These are phyloP conservation scores for Penicillium sp. DNA, from an alignment of 2,329 filamentous ascomycete species.

Conservation along the genomic window DNA sequence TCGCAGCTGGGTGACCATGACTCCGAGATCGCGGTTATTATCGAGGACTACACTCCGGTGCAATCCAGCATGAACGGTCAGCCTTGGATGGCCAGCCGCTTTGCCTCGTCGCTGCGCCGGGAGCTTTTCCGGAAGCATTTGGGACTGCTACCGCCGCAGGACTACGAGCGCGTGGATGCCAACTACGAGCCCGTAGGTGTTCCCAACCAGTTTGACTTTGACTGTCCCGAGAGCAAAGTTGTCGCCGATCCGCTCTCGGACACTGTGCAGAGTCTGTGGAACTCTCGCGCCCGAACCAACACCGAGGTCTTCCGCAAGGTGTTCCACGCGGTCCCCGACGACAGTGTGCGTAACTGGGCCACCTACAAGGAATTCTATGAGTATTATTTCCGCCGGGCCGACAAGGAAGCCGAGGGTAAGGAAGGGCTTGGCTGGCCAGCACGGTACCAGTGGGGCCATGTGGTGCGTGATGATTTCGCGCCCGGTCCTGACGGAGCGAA, in stretches of 20 bases:
- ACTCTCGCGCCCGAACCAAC: slow-evolving; percentile 57
- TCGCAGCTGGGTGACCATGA: slow-evolving; percentile 85
- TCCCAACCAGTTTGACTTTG: slow-evolving; percentile 56
- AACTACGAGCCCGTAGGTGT: slow-evolving; percentile 59
- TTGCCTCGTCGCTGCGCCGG: slow-evolving; percentile 74
- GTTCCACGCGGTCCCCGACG: slow-evolving; percentile 62
- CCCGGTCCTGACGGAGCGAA: slow-evolving; percentile 61
- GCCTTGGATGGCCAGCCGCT: slow-evolving; percentile 72
- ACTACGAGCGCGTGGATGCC: slow-evolving; percentile 58
- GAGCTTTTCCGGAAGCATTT: slow-evolving; percentile 90
- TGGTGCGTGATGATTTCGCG: slow-evolving; percentile 72
- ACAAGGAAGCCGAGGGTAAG: slow-evolving; percentile 46
- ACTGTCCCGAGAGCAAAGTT: slow-evolving; percentile 46
- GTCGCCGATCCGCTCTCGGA: slow-evolving; percentile 60
- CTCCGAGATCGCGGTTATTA: slow-evolving; percentile 83
- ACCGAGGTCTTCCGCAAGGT: slow-evolving; percentile 60
- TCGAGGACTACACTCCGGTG: slow-evolving; percentile 75
- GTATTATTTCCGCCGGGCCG: slow-evolving; percentile 54
- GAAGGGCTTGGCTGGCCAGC: slow-evolving; percentile 42
- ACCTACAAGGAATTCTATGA: slow-evolving; percentile 63
- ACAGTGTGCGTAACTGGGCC: slow-evolving; percentile 58
- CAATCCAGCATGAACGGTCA: slow-evolving; percentile 74
- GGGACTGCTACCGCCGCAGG: slow-evolving; percentile 72
- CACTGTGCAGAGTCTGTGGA: slow-evolving; percentile 57
- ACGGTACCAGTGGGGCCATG: slow-evolving; percentile 79